A percentile compares a stretch with the other conserved stretches of the same genome.
phyloP scores from a whole-genome alignment of 306 rosid genomes.

The Cicer arietinum region DNA sequence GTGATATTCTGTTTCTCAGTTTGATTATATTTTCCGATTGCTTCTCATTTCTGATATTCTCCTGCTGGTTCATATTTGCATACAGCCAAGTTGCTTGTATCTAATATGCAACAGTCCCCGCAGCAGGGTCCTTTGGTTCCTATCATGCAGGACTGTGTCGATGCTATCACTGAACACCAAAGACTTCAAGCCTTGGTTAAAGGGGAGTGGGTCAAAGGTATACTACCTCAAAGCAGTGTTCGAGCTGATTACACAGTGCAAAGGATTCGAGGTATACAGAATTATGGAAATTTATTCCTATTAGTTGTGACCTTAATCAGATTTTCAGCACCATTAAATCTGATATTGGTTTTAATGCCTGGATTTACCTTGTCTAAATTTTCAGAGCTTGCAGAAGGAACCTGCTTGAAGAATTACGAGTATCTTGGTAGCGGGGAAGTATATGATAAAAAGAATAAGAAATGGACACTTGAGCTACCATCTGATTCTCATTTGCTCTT shows the following conservation, averaged over 20 bases:
- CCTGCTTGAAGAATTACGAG: constrained; percentile 93
- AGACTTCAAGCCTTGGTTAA: constrained; percentile 88
- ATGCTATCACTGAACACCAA: constrained; percentile 88
- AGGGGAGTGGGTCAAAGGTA: constrained; percentile 95
- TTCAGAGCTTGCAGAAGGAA: constrained; percentile 91
- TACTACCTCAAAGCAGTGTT: constrained; percentile 88
- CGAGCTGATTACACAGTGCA: constrained; percentile 85
- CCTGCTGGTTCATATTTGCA: constrained; percentile 39
- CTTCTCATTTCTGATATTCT: constrained; percentile 41
- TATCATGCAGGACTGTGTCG: constrained; percentile 81
- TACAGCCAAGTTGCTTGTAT: constrained; percentile 65
- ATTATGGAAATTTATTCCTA: constrained; percentile 32
- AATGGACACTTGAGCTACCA: constrained; percentile 90
- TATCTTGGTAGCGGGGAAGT: constrained; percentile 87
- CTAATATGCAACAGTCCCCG: constrained; percentile 61
- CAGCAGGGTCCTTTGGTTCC: constrained; percentile 74
- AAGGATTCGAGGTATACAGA: constrained; percentile 75
- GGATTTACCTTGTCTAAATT: constrained; percentile 42
- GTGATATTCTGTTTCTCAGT: constrained; percentile 32
- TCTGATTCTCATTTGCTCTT: constrained; percentile 95
- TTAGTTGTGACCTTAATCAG: constrained; percentile 17
- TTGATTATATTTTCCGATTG: constrained; percentile 34
- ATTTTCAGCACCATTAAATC: constrained; percentile 34
- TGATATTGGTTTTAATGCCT: constrained; percentile 31
- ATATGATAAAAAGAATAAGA: constrained; percentile 78